phyloP scores from a whole-genome alignment of 257 asterid species.

The Linaria vulgaris region DNA sequence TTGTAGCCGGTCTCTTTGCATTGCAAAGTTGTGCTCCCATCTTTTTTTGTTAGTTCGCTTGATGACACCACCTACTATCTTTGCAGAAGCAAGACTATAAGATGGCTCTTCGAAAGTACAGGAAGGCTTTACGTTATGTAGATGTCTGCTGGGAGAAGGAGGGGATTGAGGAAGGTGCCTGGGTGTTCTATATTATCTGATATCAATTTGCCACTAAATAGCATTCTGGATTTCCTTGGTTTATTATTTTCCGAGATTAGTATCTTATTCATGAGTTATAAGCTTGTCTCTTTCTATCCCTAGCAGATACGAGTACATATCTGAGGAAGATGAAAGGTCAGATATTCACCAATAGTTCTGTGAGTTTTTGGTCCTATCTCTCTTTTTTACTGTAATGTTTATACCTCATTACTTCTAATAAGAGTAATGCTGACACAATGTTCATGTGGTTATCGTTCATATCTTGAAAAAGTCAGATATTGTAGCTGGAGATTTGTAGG shows the following conservation, averaged over 20 bases:
- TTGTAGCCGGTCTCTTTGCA: neutral
- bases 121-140: conserved; percentile 92
- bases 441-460: too few species aligned
- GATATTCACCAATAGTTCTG: conserved; percentile 93
- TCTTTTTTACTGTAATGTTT: too few species aligned
- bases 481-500: too few species aligned
- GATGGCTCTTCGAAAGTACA: conserved; percentile 93
- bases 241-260: neutral
- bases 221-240: neutral
- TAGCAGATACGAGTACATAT: conserved; percentile 58
- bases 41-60: conserved; percentile 8
- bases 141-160: conserved; percentile 98
- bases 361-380: conserved; percentile 42
- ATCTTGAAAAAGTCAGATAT: too few species aligned
- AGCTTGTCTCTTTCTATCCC: neutral
- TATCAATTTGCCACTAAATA: neutral
- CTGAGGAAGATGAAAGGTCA: conserved; percentile 83
- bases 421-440: too few species aligned
- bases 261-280: conserved; percentile 8
- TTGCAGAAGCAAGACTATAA: conserved; percentile 92
- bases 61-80: conserved; percentile 12
- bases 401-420: too few species aligned
- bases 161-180: conserved; percentile 83
- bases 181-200: conserved; percentile 7
- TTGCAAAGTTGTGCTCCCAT: neutral